Evolutionary conservation across 2,329 filamentous ascomycete species (phyloP).

Genomic region (Byssoonygena ceratinophila): DNA sequence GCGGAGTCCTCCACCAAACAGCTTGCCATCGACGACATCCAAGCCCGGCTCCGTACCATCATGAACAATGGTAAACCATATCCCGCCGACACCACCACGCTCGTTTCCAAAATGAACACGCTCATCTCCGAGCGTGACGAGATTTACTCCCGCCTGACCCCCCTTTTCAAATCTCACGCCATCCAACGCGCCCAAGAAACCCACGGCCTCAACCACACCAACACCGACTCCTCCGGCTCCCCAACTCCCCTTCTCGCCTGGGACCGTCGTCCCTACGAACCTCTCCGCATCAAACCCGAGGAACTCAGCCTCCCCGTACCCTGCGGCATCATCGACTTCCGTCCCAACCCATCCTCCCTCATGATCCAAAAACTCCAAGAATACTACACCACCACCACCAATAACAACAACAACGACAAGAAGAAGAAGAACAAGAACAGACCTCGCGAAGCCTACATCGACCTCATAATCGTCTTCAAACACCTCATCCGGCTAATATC

Average conservation of each 20-base stretch:
- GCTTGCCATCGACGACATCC: slow-evolving; percentile 24
- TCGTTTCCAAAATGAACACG: background rate
- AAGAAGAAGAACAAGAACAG: too few species aligned
- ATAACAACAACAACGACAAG: too few species aligned
- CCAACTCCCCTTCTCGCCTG: slow-evolving; percentile 47
- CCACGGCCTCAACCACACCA: background rate
- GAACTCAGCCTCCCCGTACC: slow-evolving; percentile 57
- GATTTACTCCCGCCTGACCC: background rate
- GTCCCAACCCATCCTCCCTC: slow-evolving; percentile 23
- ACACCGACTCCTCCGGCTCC: background rate
- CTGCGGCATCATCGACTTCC: slow-evolving; percentile 29
- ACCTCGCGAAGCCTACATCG: background rate
- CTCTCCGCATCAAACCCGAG: slow-evolving; percentile 45
- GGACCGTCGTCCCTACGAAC: slow-evolving; percentile 62
- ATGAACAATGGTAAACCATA: slow-evolving; percentile 7
- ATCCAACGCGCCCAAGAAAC: slow-evolving; percentile 3
- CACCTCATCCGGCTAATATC: slow-evolving; percentile 21
- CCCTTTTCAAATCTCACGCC: background rate
- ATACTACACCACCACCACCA: slow-evolving; percentile 14
- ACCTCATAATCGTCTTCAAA: slow-evolving; percentile 19
- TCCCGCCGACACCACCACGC: background rate
- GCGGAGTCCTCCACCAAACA: slow-evolving; percentile 14
- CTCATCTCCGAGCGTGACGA: background rate
- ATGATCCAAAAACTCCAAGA: slow-evolving; percentile 18
- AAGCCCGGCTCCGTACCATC: slow-evolving; percentile 5